Conservation (phyloP, 495 filamentous ascomycete genomes). For the Aspergillus bridgeri region DNA sequence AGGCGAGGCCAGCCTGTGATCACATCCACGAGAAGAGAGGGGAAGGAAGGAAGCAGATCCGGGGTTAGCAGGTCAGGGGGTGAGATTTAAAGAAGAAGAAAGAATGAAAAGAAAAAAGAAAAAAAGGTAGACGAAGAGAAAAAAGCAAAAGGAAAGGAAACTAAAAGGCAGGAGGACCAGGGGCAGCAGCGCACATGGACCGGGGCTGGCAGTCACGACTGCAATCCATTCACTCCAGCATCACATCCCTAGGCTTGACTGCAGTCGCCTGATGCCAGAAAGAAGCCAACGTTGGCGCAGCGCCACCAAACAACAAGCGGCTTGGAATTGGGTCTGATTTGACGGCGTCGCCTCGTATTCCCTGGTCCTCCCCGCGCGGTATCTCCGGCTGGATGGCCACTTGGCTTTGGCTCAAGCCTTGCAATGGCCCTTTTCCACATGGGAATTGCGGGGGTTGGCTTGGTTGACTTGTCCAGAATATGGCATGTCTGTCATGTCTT, state of each 20-base stretch:
- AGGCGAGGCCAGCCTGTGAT: neutral
- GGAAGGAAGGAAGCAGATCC: neutral
- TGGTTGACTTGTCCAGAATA: no score
- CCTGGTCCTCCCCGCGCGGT: neutral
- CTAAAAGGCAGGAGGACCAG: neutral
- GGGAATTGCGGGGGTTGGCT: no score
- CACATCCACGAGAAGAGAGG: neutral
- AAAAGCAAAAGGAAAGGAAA: neutral
- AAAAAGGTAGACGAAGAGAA: no score
- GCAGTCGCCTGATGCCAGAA: neutral
- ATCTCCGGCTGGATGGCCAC: neutral
- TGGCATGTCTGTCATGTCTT: no score
- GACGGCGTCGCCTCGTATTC: neutral
- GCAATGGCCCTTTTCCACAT: neutral
- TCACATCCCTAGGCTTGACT: no score
- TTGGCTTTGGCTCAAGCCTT: neutral
- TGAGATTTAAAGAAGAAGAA: neutral
- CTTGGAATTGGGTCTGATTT: neutral
- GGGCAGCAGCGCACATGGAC: neutral
- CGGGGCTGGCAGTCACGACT: neutral
- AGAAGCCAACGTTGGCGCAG: neutral
- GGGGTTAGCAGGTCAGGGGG: no score
- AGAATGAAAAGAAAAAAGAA: neutral
- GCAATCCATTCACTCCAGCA: neutral
- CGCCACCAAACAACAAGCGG: neutral